Percentiles rank a stretch among this genome's conserved stretches.
Evolutionary conservation across 371 early-diverging fungal species (phyloP).

Genomic region (Mucor velutinosus): DNA sequence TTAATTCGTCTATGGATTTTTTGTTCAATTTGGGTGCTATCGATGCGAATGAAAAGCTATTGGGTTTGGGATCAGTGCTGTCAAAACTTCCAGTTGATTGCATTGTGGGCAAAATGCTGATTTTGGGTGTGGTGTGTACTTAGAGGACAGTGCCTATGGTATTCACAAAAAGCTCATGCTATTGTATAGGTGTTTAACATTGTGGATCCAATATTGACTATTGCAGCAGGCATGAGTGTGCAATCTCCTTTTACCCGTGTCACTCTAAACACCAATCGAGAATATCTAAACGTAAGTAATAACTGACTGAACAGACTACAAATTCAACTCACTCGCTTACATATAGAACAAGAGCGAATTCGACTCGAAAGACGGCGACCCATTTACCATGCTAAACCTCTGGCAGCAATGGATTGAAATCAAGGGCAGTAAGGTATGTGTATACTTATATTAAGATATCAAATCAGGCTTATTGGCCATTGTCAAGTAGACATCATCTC

Average conservation of each 20-base stretch:
- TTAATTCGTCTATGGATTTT: conserved; percentile 62
- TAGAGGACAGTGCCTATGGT: not conserved
- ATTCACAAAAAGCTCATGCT: not conserved
- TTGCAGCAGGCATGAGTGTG: conserved; percentile 78
- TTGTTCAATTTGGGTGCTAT: conserved; percentile 65
- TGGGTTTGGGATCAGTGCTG: conserved; percentile 84
- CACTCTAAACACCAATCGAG: conserved; percentile 40
- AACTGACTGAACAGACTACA: not conserved
- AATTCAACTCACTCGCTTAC: not conserved
- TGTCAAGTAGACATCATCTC: conserved; percentile 44
- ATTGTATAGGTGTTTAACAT: conserved; percentile 51
- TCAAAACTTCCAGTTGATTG: conserved; percentile 87
- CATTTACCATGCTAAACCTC: conserved; percentile 65
- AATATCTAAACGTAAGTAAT: conserved; percentile 36
- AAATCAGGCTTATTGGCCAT: not conserved
- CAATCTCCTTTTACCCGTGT: conserved; percentile 69
- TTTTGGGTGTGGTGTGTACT: conserved; percentile 57
- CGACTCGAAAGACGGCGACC: conserved; percentile 65
- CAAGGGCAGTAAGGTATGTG: conserved; percentile 47
- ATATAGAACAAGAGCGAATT: conserved; percentile 53
- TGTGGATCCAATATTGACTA: conserved; percentile 79
- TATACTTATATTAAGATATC: not conserved
- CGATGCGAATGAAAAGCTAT: conserved; percentile 59
- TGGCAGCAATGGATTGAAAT: conserved; percentile 67
- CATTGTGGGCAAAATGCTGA: conserved; percentile 84